Percentiles rank a stretch among this genome's conserved stretches.
Conservation (phyloP, 768 basidiomycete genomes). For the Tricholoma hemisulphureum region DNA sequence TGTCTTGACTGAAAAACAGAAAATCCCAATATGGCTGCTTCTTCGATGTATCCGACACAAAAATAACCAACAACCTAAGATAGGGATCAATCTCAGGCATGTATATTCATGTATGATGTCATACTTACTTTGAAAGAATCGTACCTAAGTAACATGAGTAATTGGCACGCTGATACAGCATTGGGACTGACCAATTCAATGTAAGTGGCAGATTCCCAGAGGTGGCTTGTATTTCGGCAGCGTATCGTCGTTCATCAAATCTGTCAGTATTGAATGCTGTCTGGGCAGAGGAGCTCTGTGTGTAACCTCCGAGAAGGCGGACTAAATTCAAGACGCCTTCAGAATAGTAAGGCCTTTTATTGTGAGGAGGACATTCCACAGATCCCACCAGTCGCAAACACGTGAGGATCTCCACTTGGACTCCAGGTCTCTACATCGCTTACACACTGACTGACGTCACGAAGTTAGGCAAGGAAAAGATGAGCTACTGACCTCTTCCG, state of each 20-base stretch:
- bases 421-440: constrained; percentile 57
- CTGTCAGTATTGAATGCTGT: constrained; percentile 60
- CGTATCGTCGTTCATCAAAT: constrained; percentile 56
- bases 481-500: constrained; percentile 54
- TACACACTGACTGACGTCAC: constrained; percentile 40
- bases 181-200: constrained; percentile 52
- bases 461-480: constrained; percentile 1
- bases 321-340: constrained; percentile 61
- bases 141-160: constrained; percentile 42
- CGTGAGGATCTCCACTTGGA: constrained; percentile 51
- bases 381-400: constrained; percentile 51
- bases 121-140: constrained; percentile 64
- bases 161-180: not conserved
- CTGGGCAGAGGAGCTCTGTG: constrained; percentile 44
- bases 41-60: constrained; percentile 55
- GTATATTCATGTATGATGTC: not conserved
- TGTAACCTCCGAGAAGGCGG: constrained; percentile 63
- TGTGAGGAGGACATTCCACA: not conserved
- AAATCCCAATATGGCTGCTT: constrained; percentile 65
- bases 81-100: not conserved
- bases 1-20: constrained; percentile 56
- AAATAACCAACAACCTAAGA: constrained; percentile 60
- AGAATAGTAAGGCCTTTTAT: not conserved
- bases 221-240: constrained; percentile 39
- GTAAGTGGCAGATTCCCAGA: constrained; percentile 52